Base-by-base conservation (phyloP, 306 rosid genomes). In the Begonia peltatifolia region DNA sequence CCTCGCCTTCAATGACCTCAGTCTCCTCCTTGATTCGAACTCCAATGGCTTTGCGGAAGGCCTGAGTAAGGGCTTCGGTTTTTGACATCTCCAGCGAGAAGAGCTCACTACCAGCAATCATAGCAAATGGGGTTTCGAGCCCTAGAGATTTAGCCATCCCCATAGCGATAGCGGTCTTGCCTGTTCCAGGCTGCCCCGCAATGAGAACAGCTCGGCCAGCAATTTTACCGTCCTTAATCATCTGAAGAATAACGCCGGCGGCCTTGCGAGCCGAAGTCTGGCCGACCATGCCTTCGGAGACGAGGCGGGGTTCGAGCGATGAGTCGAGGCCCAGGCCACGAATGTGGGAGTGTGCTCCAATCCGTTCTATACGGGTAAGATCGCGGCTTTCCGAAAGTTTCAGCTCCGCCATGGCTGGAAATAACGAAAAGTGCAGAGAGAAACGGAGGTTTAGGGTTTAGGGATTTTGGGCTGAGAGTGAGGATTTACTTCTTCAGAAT, bases 111-210 rank as follows among this genome's bases (percentile, higher is more conserved):
- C 87, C 99, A 3, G 95, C 94, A 1, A 90, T 61, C 99, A 90
- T 90, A 2, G 99, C 99, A 36, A 90, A 90, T 2, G 99, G 99
- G 1, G 99, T 81, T 43, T 90, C 96, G 1, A 86, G 79, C 25
- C 99, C 99, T 5, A 90, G 79, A 22, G 99, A 90, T 75, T 86
- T 90, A 6, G 99, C 99, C 95, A 86, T 81, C n/a, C 99, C 99
- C 99, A 90, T 90, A 6, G 95, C 99, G 25, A 90, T 90, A 61
- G 99, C 99, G 22, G 99, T 90, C 72, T 90, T 90, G 12, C 99
- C 99, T 2, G 99, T 86, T 1, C 99, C 99, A 0, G 99, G 99
- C 48, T 86, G 95, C 0, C 99, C 99, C 2, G 95, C 99, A 9
- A 90, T 54, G 9, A 90, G 86, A 5, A 90, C 86, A 0, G 88